Percentiles rank a stretch among this genome's conserved stretches.
Evolutionary conservation across 139 green algal genomes (phyloP).

Genomic region (Cymbomonas tetramitiformis): DNA sequence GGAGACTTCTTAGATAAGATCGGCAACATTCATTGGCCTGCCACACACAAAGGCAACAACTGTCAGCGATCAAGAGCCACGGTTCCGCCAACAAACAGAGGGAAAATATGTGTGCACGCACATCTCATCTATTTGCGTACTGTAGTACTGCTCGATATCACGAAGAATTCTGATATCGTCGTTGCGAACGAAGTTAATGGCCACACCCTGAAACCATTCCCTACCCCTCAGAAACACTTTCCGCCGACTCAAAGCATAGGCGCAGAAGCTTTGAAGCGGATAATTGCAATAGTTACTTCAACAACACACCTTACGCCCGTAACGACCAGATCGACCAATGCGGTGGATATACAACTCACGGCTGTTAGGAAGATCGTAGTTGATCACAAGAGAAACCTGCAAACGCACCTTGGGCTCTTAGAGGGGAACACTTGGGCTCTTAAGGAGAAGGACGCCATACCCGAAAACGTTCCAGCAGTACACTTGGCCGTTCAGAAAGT

Average conservation of each 20-base stretch:
- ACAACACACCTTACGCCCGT: slow-evolving; percentile 84
- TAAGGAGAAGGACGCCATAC: too few species aligned
- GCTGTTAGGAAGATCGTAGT: slow-evolving; percentile 97
- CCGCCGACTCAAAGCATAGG: too few species aligned
- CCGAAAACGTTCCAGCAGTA: too few species aligned
- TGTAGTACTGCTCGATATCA: slow-evolving; percentile 98
- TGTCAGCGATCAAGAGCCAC: slow-evolving; percentile 1
- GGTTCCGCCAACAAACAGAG: slow-evolving; percentile 9
- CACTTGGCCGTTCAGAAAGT: too few species aligned
- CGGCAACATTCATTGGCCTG: slow-evolving; percentile 82
- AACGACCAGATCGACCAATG: slow-evolving; percentile 74
- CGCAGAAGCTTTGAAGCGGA: too few species aligned
- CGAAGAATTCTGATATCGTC: slow-evolving; percentile 87
- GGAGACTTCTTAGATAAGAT: slow-evolving; percentile 66
- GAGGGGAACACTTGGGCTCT: too few species aligned
- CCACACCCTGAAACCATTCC: slow-evolving; percentile 70
- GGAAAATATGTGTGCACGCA: too few species aligned
- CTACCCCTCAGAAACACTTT: too few species aligned
- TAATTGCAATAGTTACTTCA: too few species aligned
- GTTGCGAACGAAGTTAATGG: slow-evolving; percentile 90
- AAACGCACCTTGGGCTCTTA: too few species aligned
- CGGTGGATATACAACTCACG: slow-evolving; percentile 97
- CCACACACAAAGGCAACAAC: too few species aligned
- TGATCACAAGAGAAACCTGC: slow-evolving; percentile 99
- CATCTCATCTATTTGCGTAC: slow-evolving; percentile 85